Percentiles rank a stretch among this genome's conserved stretches.
Evolutionary conservation across 768 basidiomycete species (phyloP).

Genomic region (Suillus occidentalis): DNA sequence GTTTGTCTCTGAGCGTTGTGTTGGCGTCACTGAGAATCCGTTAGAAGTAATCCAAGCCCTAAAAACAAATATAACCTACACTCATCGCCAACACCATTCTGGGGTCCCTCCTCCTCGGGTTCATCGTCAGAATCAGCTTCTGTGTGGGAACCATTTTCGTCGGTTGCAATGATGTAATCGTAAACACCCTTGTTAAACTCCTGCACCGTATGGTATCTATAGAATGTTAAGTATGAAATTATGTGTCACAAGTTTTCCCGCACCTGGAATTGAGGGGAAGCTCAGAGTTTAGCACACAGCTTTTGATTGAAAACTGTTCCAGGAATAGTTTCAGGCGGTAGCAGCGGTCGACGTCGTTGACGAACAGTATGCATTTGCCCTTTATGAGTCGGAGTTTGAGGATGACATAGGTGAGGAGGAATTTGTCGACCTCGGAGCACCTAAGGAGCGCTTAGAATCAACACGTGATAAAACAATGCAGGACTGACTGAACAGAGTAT

Average conservation of each 20-base stretch:
- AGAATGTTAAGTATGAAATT: background rate
- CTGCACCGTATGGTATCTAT: constrained; percentile 92
- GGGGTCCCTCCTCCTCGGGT: constrained; percentile 29
- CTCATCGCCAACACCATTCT: constrained; percentile 21
- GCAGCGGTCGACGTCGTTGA: constrained; percentile 91
- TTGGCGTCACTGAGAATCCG: constrained; percentile 46
- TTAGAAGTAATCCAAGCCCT: constrained; percentile 19
- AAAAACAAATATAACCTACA: constrained; percentile 23
- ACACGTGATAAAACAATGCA: background rate
- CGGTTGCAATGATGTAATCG: constrained; percentile 97
- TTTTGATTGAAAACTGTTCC: constrained; percentile 95
- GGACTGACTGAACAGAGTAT: constrained; percentile 71
- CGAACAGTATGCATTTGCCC: constrained; percentile 96
- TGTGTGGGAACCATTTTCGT: constrained; percentile 68
- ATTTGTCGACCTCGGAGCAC: constrained; percentile 95
- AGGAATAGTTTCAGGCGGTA: constrained; percentile 98
- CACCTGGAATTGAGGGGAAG: constrained; percentile 91
- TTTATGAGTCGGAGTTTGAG: constrained; percentile 94
- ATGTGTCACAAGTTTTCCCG: background rate
- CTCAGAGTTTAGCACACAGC: constrained; percentile 95
- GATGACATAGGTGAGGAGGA: constrained; percentile 93
- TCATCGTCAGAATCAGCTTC: constrained; percentile 54
- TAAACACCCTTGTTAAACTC: constrained; percentile 99
- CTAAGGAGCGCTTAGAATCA: constrained; percentile 34
- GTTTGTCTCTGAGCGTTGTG: constrained; percentile 43